Percentiles rank a stretch among this genome's conserved stretches.
These are phyloP conservation scores for Golovinomyces cichoracearum DNA, from an alignment of 2,329 filamentous ascomycete genomes.

Conservation along the genomic window DNA sequence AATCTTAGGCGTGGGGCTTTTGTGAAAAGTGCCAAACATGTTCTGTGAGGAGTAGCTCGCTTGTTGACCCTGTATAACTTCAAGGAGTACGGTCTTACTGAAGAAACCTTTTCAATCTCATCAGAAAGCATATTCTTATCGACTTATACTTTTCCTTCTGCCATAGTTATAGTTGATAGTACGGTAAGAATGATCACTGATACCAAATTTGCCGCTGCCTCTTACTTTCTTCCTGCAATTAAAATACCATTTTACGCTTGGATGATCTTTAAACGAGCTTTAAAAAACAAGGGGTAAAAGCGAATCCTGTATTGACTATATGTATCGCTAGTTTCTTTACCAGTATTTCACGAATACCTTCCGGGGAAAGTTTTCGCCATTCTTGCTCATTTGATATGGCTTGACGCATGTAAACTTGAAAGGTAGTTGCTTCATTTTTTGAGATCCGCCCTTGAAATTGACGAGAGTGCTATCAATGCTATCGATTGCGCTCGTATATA, in stretches of 20 bases:
- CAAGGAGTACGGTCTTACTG: neutral
- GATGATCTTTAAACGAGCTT: neutral
- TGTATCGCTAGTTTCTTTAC: neutral
- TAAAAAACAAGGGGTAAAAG: neutral
- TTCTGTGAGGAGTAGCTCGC: too few relatives aligned
- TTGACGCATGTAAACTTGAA: neutral
- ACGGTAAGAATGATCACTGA: neutral
- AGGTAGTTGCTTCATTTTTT: neutral
- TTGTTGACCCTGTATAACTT: too few relatives aligned
- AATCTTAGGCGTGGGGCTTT: too few relatives aligned
- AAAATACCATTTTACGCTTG: neutral
- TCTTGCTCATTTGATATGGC: too few relatives aligned
- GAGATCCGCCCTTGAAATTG: neutral
- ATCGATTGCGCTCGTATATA: neutral
- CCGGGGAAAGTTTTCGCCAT: neutral
- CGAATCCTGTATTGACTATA: neutral
- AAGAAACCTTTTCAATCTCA: neutral
- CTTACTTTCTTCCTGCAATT: neutral
- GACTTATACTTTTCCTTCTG: neutral
- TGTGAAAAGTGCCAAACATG: too few relatives aligned
- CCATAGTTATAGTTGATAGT: neutral
- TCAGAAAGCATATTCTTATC: neutral
- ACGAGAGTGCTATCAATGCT: neutral
- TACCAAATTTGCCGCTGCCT: neutral
- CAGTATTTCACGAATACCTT: neutral